phyloP scores from a whole-genome alignment of 768 basidiomycete species.

The Lentinula guzmanii region DNA sequence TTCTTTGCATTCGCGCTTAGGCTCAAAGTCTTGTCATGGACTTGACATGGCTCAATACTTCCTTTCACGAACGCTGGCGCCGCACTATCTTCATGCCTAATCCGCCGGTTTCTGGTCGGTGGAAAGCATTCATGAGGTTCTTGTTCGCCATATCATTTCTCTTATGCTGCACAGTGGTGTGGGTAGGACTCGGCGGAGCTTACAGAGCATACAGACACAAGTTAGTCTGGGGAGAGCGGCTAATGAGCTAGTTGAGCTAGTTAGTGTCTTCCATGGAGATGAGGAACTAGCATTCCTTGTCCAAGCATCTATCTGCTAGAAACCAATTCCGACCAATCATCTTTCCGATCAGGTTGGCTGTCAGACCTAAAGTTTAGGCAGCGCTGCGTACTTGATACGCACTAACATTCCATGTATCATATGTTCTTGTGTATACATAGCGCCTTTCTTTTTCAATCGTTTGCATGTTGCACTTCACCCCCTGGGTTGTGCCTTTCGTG shows the following conservation, averaged over 20 bases:
- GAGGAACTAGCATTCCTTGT: neutral
- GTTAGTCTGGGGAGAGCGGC: conserved; percentile 73
- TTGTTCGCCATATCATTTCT: conserved; percentile 54
- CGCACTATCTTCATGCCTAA: conserved; percentile 66
- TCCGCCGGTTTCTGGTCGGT: conserved; percentile 67
- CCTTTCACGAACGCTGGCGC: conserved; percentile 72
- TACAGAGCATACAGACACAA: conserved; percentile 70
- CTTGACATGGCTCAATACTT: conserved; percentile 72
- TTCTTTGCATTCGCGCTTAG: conserved; percentile 24
- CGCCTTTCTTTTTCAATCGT: too few species aligned
- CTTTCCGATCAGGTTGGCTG: too few species aligned
- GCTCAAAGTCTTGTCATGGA: conserved; percentile 60
- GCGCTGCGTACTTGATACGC: neutral
- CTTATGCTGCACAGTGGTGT: conserved; percentile 52
- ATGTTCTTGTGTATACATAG: too few species aligned
- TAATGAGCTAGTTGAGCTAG: conserved; percentile 50
- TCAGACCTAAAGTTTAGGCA: too few species aligned
- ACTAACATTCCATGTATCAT: too few species aligned
- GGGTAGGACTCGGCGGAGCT: conserved; percentile 58
- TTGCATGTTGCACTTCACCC: too few species aligned
- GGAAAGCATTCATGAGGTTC: conserved; percentile 59
- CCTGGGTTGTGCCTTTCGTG: too few species aligned
- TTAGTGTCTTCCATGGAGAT: too few species aligned
- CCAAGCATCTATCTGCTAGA: too few species aligned
- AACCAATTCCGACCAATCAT: too few species aligned